Evolutionary conservation across 495 filamentous ascomycete genomes (phyloP).

Genomic region (Lasiosphaeria miniovina): DNA sequence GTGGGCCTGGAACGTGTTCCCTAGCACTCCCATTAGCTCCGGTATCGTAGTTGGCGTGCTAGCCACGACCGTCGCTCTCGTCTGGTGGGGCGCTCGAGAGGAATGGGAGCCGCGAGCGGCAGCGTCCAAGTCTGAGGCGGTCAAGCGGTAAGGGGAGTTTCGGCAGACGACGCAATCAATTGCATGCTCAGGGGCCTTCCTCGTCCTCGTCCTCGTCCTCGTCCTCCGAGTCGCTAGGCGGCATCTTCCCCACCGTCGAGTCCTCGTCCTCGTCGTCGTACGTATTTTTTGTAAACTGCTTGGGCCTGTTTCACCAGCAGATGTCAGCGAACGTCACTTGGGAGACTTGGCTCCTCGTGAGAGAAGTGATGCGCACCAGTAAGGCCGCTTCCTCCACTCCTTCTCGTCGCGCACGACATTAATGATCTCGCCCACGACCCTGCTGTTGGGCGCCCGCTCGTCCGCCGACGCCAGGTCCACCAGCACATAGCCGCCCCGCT

Average conservation of each 20-base stretch:
- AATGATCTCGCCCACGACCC: slow-evolving; percentile 82
- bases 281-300: slow-evolving; percentile 67
- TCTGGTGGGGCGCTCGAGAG: slow-evolving; percentile 58
- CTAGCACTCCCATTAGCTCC: slow-evolving; percentile 82
- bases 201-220: slow-evolving; percentile 43
- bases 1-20: slow-evolving; percentile 95
- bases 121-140: slow-evolving; percentile 22
- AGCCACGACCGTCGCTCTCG: slow-evolving; percentile 58
- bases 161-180: neutral
- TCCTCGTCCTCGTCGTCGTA: slow-evolving; percentile 67
- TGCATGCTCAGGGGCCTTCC: slow-evolving; percentile 10
- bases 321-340: slow-evolving; percentile 4
- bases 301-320: slow-evolving; percentile 58
- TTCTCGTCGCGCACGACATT: slow-evolving; percentile 92
- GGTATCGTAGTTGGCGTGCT: slow-evolving; percentile 70
- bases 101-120: slow-evolving; percentile 30
- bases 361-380: slow-evolving; percentile 60
- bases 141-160: slow-evolving; percentile 15
- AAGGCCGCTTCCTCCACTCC: slow-evolving; percentile 83
- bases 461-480: slow-evolving; percentile 66
- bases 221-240: slow-evolving; percentile 65
- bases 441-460: slow-evolving; percentile 68
- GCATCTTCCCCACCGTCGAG: slow-evolving; percentile 78
- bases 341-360: neutral
- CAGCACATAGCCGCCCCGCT: slow-evolving; percentile 79